phyloP scores from a whole-genome alignment of 73 alveolate species.

The Blepharisma japonicum region DNA sequence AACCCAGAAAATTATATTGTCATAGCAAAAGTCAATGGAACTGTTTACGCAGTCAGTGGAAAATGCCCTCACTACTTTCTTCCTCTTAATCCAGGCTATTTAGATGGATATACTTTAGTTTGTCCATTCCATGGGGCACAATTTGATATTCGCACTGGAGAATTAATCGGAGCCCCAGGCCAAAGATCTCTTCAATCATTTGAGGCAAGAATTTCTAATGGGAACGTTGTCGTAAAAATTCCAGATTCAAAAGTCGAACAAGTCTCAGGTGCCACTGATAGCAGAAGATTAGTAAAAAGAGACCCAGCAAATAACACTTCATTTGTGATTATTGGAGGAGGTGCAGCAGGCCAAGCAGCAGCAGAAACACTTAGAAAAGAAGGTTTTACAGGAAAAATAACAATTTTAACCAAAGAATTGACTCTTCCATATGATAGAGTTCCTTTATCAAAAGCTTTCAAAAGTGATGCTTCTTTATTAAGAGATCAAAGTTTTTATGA shows the following conservation, averaged over 20 bases:
- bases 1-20: slow-evolving; percentile 46
- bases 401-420: slow-evolving; percentile 59
- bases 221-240: slow-evolving; percentile 43
- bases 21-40: slow-evolving; percentile 3
- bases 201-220: slow-evolving; percentile 57
- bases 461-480: slow-evolving; percentile 34
- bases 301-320: slow-evolving; percentile 65
- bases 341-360: slow-evolving; percentile 80
- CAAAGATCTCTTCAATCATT: slow-evolving; percentile 67
- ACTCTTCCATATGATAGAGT: slow-evolving; percentile 80
- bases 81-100: slow-evolving; percentile 60
- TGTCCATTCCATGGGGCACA: slow-evolving; percentile 91
- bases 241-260: slow-evolving; percentile 52
- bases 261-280: slow-evolving; percentile 66
- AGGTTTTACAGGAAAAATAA: slow-evolving; percentile 74
- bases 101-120: slow-evolving; percentile 72
- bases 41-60: slow-evolving; percentile 20
- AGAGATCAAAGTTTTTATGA: slow-evolving; percentile 50
- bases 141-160: slow-evolving; percentile 70
- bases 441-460: slow-evolving; percentile 52
- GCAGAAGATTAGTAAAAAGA: slow-evolving; percentile 64
- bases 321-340: slow-evolving; percentile 84
- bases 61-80: slow-evolving; percentile 84
- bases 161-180: slow-evolving; percentile 78
- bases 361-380: slow-evolving; percentile 82